phyloP scores from a whole-genome alignment of 2,329 filamentous ascomycete species.

The Lasiodiplodia sp. region DNA sequence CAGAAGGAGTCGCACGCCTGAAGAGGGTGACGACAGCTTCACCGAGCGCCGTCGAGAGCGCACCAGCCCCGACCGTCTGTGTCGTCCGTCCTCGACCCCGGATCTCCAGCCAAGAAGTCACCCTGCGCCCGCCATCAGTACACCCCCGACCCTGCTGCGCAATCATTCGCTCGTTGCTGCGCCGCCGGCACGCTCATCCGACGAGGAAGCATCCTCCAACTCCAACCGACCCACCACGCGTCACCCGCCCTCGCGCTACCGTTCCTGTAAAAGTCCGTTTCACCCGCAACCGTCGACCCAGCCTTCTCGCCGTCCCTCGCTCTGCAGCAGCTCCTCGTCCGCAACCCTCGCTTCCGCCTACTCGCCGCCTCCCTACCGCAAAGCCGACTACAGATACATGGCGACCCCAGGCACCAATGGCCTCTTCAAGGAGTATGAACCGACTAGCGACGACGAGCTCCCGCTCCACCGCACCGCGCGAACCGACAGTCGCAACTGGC shows the following conservation, averaged over 20 bases:
- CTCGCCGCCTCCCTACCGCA: conserved; percentile 15
- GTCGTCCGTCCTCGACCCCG: background rate
- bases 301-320: conserved; percentile 12
- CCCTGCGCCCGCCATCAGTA: background rate
- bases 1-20: background rate
- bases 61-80: background rate
- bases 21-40: background rate
- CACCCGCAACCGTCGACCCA: conserved; percentile 1
- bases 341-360: conserved; percentile 20
- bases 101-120: background rate
- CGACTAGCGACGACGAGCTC: conserved; percentile 21
- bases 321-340: conserved; percentile 25
- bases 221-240: background rate
- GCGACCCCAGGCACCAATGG: conserved; percentile 21
- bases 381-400: conserved; percentile 27
- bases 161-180: background rate
- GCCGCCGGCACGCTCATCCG: conserved; percentile 20
- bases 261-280: background rate
- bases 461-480: conserved; percentile 11
- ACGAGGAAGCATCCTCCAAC: background rate
- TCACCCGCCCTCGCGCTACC: conserved; percentile 10
- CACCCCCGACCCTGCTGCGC: background rate
- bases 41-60: background rate
- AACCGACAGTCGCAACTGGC: conserved; percentile 21
- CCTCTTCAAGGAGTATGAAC: conserved; percentile 17